phyloP scores from a whole-genome alignment of 78 protist genomes.

The Dictyostelium citrinum region DNA sequence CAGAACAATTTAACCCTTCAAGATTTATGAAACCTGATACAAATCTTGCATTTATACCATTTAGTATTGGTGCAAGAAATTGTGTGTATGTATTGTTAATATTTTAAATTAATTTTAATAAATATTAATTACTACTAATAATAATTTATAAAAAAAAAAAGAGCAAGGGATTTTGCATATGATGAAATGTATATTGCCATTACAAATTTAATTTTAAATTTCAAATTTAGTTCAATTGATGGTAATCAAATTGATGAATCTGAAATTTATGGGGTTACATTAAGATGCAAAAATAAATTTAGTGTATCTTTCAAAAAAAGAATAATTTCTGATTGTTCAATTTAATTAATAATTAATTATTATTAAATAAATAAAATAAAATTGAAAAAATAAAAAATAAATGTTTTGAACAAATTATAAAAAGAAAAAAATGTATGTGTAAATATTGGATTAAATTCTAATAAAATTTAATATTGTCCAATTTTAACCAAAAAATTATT shows the following conservation, averaged over 20 bases:
- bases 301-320: not conserved
- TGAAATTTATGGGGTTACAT: slow-evolving; percentile 16
- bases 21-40: slow-evolving; percentile 8
- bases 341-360: not conserved
- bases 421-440: not conserved
- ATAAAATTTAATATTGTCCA: not conserved
- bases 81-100: slow-evolving; percentile 47
- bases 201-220: not conserved
- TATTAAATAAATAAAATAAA: not conserved
- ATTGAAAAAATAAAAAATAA: not conserved
- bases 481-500: not conserved
- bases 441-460: not conserved
- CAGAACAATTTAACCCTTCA: not conserved
- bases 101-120: too few species aligned
- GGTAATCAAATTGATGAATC: not conserved
- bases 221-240: not conserved
- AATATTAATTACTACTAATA: too few species aligned
- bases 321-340: not conserved
- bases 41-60: not conserved
- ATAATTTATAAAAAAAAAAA: too few species aligned
- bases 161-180: not conserved
- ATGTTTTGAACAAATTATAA: too few species aligned
- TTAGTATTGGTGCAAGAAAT: slow-evolving; percentile 11
- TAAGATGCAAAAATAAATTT: slow-evolving; percentile 1
- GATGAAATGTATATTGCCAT: slow-evolving; percentile 12